A percentile compares a stretch with the other conserved stretches of the same genome.
These are phyloP conservation scores for Naganishia kalamii DNA, from an alignment of 768 basidiomycete genomes.

Conservation along the genomic window DNA sequence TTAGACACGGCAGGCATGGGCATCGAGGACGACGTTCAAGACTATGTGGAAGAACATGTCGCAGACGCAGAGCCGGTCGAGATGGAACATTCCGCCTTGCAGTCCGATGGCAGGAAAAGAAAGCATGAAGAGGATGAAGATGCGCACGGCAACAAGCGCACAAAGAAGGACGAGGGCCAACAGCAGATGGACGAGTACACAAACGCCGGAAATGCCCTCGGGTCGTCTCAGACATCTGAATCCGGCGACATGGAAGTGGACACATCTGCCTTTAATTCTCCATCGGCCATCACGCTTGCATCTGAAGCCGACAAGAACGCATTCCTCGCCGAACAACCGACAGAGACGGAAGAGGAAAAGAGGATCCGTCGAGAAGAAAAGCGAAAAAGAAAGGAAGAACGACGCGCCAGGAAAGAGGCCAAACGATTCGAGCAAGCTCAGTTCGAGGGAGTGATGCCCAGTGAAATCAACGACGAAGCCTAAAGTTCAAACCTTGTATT, in stretches of 20 bases:
- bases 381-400: conserved; percentile 7
- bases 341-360: conserved; percentile 2
- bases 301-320: not conserved
- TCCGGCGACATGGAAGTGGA: not conserved
- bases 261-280: not conserved
- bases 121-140: conserved; percentile 3
- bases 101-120: not conserved
- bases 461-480: too few species aligned
- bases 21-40: too few species aligned
- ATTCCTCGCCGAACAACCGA: not conserved
- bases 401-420: conserved; percentile 3
- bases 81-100: not conserved
- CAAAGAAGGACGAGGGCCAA: not conserved
- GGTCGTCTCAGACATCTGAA: not conserved
- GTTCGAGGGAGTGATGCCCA: not conserved
- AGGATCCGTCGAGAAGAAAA: not conserved
- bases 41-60: not conserved
- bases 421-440: not conserved
- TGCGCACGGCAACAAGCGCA: not conserved
- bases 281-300: not conserved
- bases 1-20: too few species aligned
- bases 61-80: not conserved
- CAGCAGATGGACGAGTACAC: not conserved
- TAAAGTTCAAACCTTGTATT: too few species aligned
- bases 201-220: not conserved